Conservation (phyloP, 441 rosid genomes). For the Raphanus hybrid region DNA sequence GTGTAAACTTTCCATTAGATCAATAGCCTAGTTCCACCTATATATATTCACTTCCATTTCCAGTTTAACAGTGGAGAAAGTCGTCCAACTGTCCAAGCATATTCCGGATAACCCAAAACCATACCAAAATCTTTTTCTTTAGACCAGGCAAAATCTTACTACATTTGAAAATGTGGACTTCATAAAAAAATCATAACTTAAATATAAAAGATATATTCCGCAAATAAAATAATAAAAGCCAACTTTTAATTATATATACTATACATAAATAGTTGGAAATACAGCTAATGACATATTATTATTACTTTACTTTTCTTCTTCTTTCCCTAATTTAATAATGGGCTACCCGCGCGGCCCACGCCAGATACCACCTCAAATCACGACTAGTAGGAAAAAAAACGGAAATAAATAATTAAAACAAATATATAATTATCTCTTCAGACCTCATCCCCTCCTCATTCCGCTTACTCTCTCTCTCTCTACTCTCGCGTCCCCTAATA, state of each 20-base stretch:
- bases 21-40: background rate
- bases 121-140: background rate
- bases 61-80: background rate
- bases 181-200: background rate
- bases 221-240: background rate
- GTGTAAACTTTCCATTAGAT: background rate
- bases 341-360: slow-evolving; percentile 33
- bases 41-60: background rate
- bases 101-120: background rate
- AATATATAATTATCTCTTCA: slow-evolving; percentile 29
- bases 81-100: background rate
- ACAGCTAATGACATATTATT: slow-evolving; percentile 40
- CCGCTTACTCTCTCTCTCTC: slow-evolving; percentile 29
- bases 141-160: background rate
- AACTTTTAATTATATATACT: background rate
- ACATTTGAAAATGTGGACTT: background rate
- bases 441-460: slow-evolving; percentile 18
- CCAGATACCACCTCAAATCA: slow-evolving; percentile 39
- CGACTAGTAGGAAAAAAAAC: slow-evolving; percentile 20
- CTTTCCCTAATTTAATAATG: slow-evolving; percentile 19
- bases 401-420: background rate
- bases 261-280: slow-evolving; percentile 12
- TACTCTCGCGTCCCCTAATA: slow-evolving; percentile 20
- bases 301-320: background rate
- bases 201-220: background rate